Evolutionary conservation across 2,329 filamentous ascomycete genomes (phyloP).

Genomic region (Monilinia polystroma): DNA sequence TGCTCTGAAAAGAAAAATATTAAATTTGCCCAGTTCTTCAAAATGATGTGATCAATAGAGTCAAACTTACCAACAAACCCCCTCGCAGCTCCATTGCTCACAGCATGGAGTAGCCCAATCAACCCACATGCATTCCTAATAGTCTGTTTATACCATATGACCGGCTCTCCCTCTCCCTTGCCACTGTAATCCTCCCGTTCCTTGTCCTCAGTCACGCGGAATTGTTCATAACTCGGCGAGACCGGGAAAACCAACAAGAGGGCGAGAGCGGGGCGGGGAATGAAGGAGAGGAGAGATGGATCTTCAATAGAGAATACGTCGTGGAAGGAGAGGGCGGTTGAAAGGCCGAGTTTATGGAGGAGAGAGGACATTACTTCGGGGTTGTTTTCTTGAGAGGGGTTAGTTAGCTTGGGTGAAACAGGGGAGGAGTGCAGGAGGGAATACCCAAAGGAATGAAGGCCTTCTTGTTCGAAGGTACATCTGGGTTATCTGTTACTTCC

Average conservation of each 20-base stretch:
- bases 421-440: background rate
- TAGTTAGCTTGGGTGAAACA: constrained; percentile 11
- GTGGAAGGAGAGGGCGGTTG: constrained; percentile 72
- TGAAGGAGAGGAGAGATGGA: constrained; percentile 78
- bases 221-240: constrained; percentile 74
- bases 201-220: constrained; percentile 72
- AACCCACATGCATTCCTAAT: constrained; percentile 93
- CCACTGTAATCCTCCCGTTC: constrained; percentile 62
- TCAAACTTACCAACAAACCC: constrained; percentile 84
- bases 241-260: constrained; percentile 93
- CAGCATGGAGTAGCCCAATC: constrained; percentile 83
- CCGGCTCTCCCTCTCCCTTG: constrained; percentile 67
- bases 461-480: constrained; percentile 38
- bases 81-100: constrained; percentile 73
- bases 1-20: constrained; percentile 37
- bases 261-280: constrained; percentile 84
- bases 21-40: constrained; percentile 59
- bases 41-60: background rate
- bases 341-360: constrained; percentile 80
- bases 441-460: constrained; percentile 40
- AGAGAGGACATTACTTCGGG: constrained; percentile 85
- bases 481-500: constrained; percentile 31
- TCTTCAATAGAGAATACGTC: constrained; percentile 94
- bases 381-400: constrained; percentile 62
- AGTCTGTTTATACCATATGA: constrained; percentile 94